Evolutionary conservation across 1,284 basidiomycete genomes (phyloP), one percentile per base, ranked within the genome.

Genomic region (Fistulinella cinereoalba): DNA sequence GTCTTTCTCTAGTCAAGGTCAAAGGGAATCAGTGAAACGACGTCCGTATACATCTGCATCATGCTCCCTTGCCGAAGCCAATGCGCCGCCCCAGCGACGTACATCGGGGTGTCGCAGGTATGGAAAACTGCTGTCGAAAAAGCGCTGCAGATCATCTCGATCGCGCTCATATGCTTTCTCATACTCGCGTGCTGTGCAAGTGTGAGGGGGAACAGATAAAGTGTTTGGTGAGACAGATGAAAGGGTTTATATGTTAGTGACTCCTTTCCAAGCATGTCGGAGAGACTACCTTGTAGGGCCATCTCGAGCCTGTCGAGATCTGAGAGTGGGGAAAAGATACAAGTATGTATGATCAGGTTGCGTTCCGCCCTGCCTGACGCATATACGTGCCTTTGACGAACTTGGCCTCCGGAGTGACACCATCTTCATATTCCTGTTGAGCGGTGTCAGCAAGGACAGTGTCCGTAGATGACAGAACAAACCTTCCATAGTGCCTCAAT

Each of bases 271-370:
- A n/a, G n/a, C 22, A 4, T 12, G 21, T 37, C 21, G 22, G 19
- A n/a, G 19, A 13, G 9, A 22, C 18, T 56, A 83, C 87, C 87
- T 76, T 91, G 88, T 0, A 89, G 73, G 3, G 90, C 88, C 77
- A 99, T 88, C 67, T 99, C 96, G 50, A 97, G 85, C 11, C 92
- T 77, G 65, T 99, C 96, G 11, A 98, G 76, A 65, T 99, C 88
- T 90, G 44, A 28, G 32, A 18, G n/a, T 32, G 9, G 1, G n/a
- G n/a, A 36, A 22, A 32, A 16, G n/a, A 32, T 11, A 6, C 6
- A 16, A 32, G 31, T 32, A 32, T 11, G 15, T 32, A 13, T n/a
- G n/a, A n/a, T n/a, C n/a, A n/a, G n/a, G n/a, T n/a, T n/a, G n/a
- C n/a, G n/a, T n/a, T n/a, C n/a, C n/a, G n/a, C n/a, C n/a, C n/a